phyloP scores from a whole-genome alignment of 2,329 filamentous ascomycete species.

The Sporothrix phasma region DNA sequence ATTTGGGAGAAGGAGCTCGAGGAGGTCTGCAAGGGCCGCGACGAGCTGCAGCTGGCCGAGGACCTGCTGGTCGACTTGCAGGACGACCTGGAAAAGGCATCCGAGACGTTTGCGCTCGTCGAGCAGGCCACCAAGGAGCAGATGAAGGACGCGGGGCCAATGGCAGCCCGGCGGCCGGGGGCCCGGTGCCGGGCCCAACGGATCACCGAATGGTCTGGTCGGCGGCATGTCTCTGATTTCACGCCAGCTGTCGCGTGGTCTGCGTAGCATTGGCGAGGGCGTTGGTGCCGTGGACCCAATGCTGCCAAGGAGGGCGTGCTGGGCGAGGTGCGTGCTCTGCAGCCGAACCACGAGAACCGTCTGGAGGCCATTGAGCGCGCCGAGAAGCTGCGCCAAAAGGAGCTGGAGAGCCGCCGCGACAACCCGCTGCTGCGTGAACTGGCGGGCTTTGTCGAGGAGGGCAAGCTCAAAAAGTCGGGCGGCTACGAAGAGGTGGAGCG shows the following conservation, averaged over 20 bases:
- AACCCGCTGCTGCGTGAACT: conserved; percentile 79
- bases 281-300: conserved; percentile 44
- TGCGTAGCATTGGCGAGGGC: conserved; percentile 43
- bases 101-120: conserved; percentile 85
- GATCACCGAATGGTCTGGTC: conserved; percentile 25
- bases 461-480: conserved; percentile 89
- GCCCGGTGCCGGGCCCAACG: conserved; percentile 34
- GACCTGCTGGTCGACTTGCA: conserved; percentile 85
- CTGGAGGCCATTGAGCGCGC: conserved; percentile 96
- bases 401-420: conserved; percentile 66
- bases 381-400: conserved; percentile 80
- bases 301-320: conserved; percentile 86
- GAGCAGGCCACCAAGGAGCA: conserved; percentile 99
- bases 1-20: conserved; percentile 98
- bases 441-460: conserved; percentile 73
- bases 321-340: conserved; percentile 83
- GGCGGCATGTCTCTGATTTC: conserved; percentile 16
- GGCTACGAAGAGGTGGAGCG: conserved; percentile 92
- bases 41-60: conserved; percentile 92
- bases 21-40: conserved; percentile 88
- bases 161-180: not conserved
- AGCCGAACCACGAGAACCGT: conserved; percentile 87
- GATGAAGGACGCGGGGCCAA: conserved; percentile 60
- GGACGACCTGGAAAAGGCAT: conserved; percentile 90
- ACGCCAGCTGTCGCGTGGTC: conserved; percentile 45